Percentiles rank a stretch among this genome's conserved stretches.
These are phyloP conservation scores for Trichosporon asahii DNA, from an alignment of 1,284 basidiomycete species.

Conservation along the genomic window DNA sequence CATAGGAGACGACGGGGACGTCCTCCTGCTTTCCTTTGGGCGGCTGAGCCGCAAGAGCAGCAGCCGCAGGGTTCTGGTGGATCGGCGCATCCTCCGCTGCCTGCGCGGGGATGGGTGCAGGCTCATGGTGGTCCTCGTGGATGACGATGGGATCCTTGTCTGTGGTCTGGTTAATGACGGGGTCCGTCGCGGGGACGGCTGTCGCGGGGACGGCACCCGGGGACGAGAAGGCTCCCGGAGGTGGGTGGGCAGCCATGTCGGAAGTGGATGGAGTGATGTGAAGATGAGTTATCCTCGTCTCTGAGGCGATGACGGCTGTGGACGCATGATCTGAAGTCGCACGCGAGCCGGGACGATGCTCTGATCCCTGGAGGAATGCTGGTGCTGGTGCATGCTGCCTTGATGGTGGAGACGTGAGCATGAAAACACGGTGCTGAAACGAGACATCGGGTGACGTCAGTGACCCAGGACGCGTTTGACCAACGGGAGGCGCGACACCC, in stretches of 20 bases:
- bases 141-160: neutral
- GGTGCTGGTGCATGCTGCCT: neutral
- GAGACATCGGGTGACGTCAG: neutral
- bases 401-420: neutral
- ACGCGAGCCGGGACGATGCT: neutral
- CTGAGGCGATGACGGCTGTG: neutral
- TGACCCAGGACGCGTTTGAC: neutral
- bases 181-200: neutral
- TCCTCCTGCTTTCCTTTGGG: neutral
- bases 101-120: neutral
- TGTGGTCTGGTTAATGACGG: neutral
- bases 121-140: constrained; percentile 3
- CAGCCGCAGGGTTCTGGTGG: neutral
- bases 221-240: neutral
- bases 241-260: neutral
- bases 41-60: neutral
- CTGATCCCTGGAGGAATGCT: neutral
- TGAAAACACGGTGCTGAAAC: neutral
- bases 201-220: neutral
- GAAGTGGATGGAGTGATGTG: neutral
- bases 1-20: neutral
- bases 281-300: neutral
- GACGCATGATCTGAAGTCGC: neutral
- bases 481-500: neutral
- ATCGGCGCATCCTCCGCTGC: neutral